Evolutionary conservation across 1,284 basidiomycete species (phyloP).

Genomic region (Cutaneotrichosporon dermatis): DNA sequence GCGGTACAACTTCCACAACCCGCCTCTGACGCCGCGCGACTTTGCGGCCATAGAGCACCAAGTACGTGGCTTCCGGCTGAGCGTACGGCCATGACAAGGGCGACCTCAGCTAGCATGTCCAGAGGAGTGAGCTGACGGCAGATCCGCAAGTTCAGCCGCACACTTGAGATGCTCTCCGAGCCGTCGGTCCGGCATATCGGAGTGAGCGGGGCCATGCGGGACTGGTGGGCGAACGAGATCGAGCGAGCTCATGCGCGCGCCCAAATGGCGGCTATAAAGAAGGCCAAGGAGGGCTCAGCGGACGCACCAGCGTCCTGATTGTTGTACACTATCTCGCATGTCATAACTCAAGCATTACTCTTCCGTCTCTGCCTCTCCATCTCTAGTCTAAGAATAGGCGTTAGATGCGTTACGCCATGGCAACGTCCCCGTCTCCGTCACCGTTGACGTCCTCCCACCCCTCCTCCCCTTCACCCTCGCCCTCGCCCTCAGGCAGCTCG

Average conservation of each 20-base stretch:
- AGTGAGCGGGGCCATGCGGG: conserved; percentile 40
- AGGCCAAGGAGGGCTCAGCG: too few relatives aligned
- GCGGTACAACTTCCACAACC: conserved; percentile 47
- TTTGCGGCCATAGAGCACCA: conserved; percentile 50
- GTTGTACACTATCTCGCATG: conserved; percentile 12
- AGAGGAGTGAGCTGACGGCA: conserved; percentile 14
- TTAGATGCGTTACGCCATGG: conserved; percentile 53
- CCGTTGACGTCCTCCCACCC: conserved; percentile 53
- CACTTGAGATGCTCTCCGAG: conserved; percentile 45
- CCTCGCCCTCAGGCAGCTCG: conserved; percentile 50
- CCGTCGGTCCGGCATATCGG: conserved; percentile 38
- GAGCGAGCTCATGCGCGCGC: conserved; percentile 17
- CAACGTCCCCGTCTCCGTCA: conserved; percentile 56
- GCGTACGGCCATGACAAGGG: neutral
- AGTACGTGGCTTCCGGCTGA: conserved; percentile 22
- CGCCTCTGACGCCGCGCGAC: conserved; percentile 40
- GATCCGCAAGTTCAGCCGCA: conserved; percentile 44
- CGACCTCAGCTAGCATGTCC: too few relatives aligned
- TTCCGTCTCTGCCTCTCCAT: neutral
- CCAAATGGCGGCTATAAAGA: neutral
- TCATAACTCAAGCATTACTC: conserved; percentile 2
- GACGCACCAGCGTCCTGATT: neutral
- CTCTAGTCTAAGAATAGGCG: neutral
- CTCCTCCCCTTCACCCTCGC: conserved; percentile 50
- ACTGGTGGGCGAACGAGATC: conserved; percentile 46